Percentiles rank a stretch among this genome's conserved stretches.
These are phyloP conservation scores for Krasilnikovozyma curviuscula DNA, from an alignment of 768 basidiomycete genomes.

Conservation along the genomic window DNA sequence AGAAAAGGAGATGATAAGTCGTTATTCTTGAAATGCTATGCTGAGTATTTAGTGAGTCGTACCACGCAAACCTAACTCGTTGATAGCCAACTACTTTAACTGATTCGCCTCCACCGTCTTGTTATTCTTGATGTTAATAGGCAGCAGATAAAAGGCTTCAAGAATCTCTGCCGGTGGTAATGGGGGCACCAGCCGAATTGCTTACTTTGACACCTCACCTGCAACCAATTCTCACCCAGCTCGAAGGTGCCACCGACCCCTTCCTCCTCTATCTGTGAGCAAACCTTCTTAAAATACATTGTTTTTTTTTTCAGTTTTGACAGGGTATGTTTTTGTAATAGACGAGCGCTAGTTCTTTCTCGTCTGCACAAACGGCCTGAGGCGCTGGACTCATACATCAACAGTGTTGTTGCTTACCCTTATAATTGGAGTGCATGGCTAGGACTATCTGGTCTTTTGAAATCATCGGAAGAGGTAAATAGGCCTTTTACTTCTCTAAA, in stretches of 20 bases:
- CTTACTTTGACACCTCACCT: neutral
- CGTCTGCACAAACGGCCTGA: constrained; percentile 61
- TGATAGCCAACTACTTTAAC: too few relatives aligned
- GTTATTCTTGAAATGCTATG: constrained; percentile 57
- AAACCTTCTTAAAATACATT: constrained; percentile 1
- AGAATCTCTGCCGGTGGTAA: constrained; percentile 4
- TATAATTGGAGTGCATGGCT: constrained; percentile 96
- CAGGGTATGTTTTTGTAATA: constrained; percentile 21
- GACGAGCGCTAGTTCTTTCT: constrained; percentile 64
- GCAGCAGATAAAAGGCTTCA: constrained; percentile 11
- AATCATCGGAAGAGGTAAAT: constrained; percentile 66
- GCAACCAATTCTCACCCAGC: constrained; percentile 35
- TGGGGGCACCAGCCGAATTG: neutral
- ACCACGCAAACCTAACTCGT: neutral
- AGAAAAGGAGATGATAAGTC: constrained; percentile 44
- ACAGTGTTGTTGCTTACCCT: constrained; percentile 55
- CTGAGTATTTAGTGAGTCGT: constrained; percentile 59
- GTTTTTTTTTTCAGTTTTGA: neutral
- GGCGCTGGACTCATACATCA: constrained; percentile 59
- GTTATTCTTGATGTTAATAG: neutral
- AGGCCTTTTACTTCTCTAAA: neutral
- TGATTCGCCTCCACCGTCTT: neutral
- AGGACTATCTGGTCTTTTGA: constrained; percentile 49
- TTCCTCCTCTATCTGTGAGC: constrained; percentile 62
- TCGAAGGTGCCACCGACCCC: constrained; percentile 46